Percentiles rank a stretch among this genome's conserved stretches.
Conservation (phyloP, 1,284 basidiomycete genomes). For the Malassezia cuniculi region DNA sequence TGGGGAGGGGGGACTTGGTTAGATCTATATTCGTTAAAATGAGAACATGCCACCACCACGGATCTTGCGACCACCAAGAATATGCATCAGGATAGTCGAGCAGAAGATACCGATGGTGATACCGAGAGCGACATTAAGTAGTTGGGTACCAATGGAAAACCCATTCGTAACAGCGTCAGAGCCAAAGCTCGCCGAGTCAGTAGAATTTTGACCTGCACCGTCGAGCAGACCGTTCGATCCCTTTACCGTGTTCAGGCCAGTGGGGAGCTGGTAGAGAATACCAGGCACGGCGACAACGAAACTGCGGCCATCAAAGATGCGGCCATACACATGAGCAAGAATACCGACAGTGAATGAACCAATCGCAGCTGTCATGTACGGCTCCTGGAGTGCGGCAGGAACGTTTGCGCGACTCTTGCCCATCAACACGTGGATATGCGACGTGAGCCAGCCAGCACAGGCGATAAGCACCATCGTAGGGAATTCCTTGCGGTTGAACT, state of each 20-base stretch:
- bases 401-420: constrained; percentile 9
- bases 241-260: constrained; percentile 57
- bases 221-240: constrained; percentile 65
- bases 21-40: constrained; percentile 17
- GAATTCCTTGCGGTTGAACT: constrained; percentile 58
- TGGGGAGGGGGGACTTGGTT: no score
- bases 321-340: constrained; percentile 67
- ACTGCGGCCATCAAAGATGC: constrained; percentile 63
- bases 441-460: constrained; percentile 57
- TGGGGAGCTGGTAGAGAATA: constrained; percentile 74
- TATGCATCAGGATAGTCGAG: constrained; percentile 31
- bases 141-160: constrained; percentile 18
- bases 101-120: constrained; percentile 42
- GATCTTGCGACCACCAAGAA: constrained; percentile 29
- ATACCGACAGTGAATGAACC: constrained; percentile 68
- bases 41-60: constrained; percentile 33
- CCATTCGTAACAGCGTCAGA: constrained; percentile 18
- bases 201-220: constrained; percentile 51
- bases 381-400: constrained; percentile 15
- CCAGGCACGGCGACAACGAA: constrained; percentile 56
- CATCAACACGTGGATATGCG: constrained; percentile 14
- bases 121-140: constrained; percentile 40
- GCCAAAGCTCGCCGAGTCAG: no score
- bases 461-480: constrained; percentile 57
- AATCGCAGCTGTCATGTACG: constrained; percentile 47